Percentiles rank a stretch among this genome's conserved stretches.
Conservation (phyloP, 2,329 filamentous ascomycete genomes). For the Sclerotinia trifoliorum region DNA sequence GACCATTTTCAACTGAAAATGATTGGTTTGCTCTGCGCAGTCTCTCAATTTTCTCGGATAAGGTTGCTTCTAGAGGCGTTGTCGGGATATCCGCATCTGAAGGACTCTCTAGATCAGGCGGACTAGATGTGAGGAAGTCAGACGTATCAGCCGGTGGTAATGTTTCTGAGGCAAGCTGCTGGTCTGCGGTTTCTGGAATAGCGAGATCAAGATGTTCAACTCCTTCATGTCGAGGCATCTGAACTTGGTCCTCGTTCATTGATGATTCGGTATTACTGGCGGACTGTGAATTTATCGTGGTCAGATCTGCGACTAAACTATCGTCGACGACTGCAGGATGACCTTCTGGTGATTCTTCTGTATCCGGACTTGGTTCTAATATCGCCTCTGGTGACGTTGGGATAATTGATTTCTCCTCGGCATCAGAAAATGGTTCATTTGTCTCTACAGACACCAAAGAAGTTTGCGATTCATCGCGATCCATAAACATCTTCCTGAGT, state of each 20-base stretch:
- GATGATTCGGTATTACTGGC: not conserved
- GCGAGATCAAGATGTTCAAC: slow-evolving; percentile 62
- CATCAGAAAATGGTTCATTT: slow-evolving; percentile 52
- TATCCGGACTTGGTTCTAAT: slow-evolving; percentile 54
- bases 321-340: slow-evolving; percentile 65
- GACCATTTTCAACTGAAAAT: slow-evolving; percentile 23
- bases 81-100: slow-evolving; percentile 15
- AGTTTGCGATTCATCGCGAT: slow-evolving; percentile 74
- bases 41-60: slow-evolving; percentile 38
- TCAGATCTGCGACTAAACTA: slow-evolving; percentile 28
- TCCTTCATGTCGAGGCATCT: slow-evolving; percentile 45
- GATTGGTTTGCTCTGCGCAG: slow-evolving; percentile 31
- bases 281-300: not conserved
- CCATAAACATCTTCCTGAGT: slow-evolving; percentile 90
- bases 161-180: slow-evolving; percentile 24
- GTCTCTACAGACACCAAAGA: slow-evolving; percentile 69
- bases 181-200: slow-evolving; percentile 37
- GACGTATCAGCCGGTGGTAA: slow-evolving; percentile 23
- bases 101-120: slow-evolving; percentile 3
- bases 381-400: slow-evolving; percentile 28
- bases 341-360: slow-evolving; percentile 64
- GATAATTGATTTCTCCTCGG: slow-evolving; percentile 45
- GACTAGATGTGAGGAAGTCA: slow-evolving; percentile 19
- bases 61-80: slow-evolving; percentile 29
- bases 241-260: not conserved